phyloP scores from a whole-genome alignment of 169 alveolate species.

The Eimeria brunetti region DNA sequence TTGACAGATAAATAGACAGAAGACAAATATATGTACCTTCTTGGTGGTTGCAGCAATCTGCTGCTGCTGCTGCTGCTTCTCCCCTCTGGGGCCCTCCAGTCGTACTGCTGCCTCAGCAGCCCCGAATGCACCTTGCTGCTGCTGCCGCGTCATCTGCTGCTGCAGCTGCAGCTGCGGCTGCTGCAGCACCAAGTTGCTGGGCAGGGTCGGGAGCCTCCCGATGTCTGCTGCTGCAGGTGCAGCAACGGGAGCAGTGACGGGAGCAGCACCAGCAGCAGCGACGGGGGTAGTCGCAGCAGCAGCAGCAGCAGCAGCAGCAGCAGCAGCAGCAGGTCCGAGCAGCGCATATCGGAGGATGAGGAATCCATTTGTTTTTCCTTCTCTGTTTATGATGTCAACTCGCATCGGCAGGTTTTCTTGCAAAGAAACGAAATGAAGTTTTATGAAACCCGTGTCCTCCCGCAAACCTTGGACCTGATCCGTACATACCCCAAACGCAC shows the following conservation, averaged over 20 bases:
- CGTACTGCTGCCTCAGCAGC: not conserved
- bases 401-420: constrained; percentile 37
- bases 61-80: not conserved
- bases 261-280: not conserved
- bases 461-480: constrained; percentile 10
- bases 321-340: constrained; percentile 17
- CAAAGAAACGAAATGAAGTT: constrained; percentile 21
- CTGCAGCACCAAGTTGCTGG: constrained; percentile 59
- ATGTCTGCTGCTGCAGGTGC: not conserved
- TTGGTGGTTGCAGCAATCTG: not conserved
- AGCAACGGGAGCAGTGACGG: not conserved
- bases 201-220: constrained; percentile 34
- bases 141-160: constrained; percentile 28
- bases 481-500: not conserved
- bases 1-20: too few relatives aligned
- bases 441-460: constrained; percentile 8
- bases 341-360: not conserved
- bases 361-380: constrained; percentile 21
- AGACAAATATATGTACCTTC: not conserved
- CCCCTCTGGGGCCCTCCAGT: not conserved
- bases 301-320: constrained; percentile 37
- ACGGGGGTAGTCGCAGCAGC: too few relatives aligned
- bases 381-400: constrained; percentile 8
- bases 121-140: not conserved
- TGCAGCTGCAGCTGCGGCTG: constrained; percentile 19